Percentiles rank a stretch among this genome's conserved stretches.
phyloP scores from a whole-genome alignment of 1,284 basidiomycete species.

The Puccinia horiana region DNA sequence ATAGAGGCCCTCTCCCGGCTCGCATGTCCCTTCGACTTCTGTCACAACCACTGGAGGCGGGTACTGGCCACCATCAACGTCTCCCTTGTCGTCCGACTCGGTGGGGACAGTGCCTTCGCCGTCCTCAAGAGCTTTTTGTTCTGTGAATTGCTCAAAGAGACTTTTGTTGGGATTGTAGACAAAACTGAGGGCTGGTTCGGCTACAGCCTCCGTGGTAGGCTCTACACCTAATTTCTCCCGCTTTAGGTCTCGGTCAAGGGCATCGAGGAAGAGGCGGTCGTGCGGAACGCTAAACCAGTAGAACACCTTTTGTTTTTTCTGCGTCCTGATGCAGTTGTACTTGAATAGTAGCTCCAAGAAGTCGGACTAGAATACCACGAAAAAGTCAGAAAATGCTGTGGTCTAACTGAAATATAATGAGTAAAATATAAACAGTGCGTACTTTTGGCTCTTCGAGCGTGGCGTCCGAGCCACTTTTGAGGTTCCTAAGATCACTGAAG shows the following conservation, averaged over 20 bases:
- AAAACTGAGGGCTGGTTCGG: conserved; percentile 72
- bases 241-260: conserved; percentile 86
- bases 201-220: conserved; percentile 72
- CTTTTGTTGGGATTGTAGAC: conserved; percentile 78
- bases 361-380: conserved; percentile 66
- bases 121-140: conserved; percentile 57
- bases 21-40: conserved; percentile 42
- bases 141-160: conserved; percentile 78
- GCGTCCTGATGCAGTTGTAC: conserved; percentile 88
- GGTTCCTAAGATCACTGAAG: conserved; percentile 82
- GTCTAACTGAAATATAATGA: background rate
- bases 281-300: conserved; percentile 68
- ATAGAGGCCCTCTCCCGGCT: conserved; percentile 47
- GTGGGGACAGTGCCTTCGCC: conserved; percentile 51
- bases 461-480: conserved; percentile 86
- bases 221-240: conserved; percentile 83
- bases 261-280: conserved; percentile 90
- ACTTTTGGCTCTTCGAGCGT: conserved; percentile 90
- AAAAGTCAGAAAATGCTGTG: background rate
- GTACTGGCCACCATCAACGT: conserved; percentile 28
- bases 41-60: conserved; percentile 46
- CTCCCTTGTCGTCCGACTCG: background rate
- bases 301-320: conserved; percentile 93
- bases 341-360: conserved; percentile 89
- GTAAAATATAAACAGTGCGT: conserved; percentile 50